Base-by-base conservation (phyloP, 1,139 yeast genomes). In the Scheffersomyces insectosa region DNA sequence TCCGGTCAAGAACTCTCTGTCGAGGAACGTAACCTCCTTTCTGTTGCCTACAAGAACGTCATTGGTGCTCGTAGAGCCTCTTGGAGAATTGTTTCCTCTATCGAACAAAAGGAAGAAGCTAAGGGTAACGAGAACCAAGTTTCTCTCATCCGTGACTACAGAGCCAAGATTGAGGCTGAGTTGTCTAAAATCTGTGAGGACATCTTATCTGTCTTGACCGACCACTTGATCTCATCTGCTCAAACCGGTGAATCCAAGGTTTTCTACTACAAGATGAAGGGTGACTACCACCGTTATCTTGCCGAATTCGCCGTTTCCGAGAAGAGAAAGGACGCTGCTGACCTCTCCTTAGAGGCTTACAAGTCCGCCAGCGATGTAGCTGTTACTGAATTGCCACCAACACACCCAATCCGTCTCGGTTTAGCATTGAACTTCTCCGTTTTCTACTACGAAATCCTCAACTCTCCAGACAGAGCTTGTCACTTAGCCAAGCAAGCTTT, bases 11-110 rank as follows among this genome's bases (percentile, higher is more conserved):
- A 91, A 71, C 79, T 93, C 61, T 86, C 95, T 33, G 97, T 93
- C 55, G 99, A 93, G 75, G 99, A 93, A 77, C 91, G 99, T 75
- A 93, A 93, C 73, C 81, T 93, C 61, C 81, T 93, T 62, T 89
- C 97, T 32, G 97, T 93, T 57, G 99, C 99, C 53, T 93, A 91
- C 80, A 93, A 93, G 75, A 93, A 93, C 66, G 99, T 93, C 48
- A 91, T 93, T 73, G 99, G 99, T 63, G 97, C 98, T 47, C 91
- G 98, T 66, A 91, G 99, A 76, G 98, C 99, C 48, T 89, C 97
- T 37, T 93, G 99, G 99, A 86, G 98, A 82, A 91, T 91, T 67
- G 97, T 91, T 45, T 89, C 97, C 39, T 89, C 97, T 37, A 91
- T 91, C 62, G 98, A 91, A 74, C 98, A 91, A 75, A 91, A 91